Base-by-base conservation (phyloP, 495 filamentous ascomycete species). In the Aspergillus coremiiformis region DNA sequence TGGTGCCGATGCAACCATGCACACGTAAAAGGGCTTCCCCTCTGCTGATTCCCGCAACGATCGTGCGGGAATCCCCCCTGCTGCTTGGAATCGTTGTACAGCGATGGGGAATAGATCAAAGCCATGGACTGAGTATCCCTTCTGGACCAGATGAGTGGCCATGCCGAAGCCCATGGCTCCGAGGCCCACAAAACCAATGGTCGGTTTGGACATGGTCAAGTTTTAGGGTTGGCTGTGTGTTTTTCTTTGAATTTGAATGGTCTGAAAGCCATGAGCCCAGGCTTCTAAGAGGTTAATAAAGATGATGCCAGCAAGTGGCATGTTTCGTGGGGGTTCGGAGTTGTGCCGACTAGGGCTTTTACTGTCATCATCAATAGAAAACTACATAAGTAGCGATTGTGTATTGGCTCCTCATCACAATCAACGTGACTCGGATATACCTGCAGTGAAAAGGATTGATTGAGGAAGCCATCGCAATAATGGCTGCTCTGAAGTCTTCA, bases 131-230 rank as follows among this genome's bases (percentile, higher is more conserved):
- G 69, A 42, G 62, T 84, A 86, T 51, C 82, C 82, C 39, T 80
- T 68, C 59, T 83, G 84, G 55, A 90, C 68, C 41, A 93, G 80
- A 59, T 89, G 78, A 33, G 82, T 84, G 58, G 88, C 87, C 85
- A 91, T 92, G 56, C 87, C 87, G 63, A 87, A 88, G 61, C 88
- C 88, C 88, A 91, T 93, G 70, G 88, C 87, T 56, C 88, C 88
- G 6, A 93, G 84, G 74, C 88, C 88, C 52, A 87, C 84, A 69
- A 91, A 91, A 55, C 84, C 81, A 49, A 90, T 68, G 43, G 74
- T 69, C 8, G 81, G 76, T 59, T 82, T 74, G 41, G 70, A 63
- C 58, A 65, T 65, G 22, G 14, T 49, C 39, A 39, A 44, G 6
- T 35, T 39, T 39, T 17, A 15, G 14, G 2, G 43, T 26, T 20